Base-by-base conservation (phyloP, 805 yeast genomes). In the Groenewaldozyma salmanticensis region DNA sequence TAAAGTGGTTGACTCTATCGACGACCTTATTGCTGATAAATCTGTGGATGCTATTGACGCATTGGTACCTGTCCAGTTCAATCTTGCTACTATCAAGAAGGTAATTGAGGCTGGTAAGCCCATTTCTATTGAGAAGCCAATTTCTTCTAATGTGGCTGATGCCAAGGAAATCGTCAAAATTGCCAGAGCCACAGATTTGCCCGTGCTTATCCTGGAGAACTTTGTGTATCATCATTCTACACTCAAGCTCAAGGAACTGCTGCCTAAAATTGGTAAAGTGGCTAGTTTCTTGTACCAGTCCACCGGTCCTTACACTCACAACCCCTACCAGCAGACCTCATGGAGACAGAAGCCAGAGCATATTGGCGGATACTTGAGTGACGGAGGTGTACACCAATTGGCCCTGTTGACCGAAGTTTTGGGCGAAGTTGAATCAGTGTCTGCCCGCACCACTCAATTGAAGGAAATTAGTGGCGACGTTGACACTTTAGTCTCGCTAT, bases 301-400 rank as follows among this genome's bases (percentile, higher is more conserved):
- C 31, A 71, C 78, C n/a, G 77, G 77, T 5, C 68, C 79, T 17
- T 75, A 65, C 61, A 62, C 68, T 47, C 61, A 57, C n/a, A 50
- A 58, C 44, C 70, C 69, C 53, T 75, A 74, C 58, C 63, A 68
- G 48, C 58, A 59, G 36, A 88, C 96, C 1, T 42, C 78, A 13
- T 90, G 97, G 97, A 80, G 96, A 71, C 75, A 73, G 58, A 70
- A 79, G 37, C 96, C 97, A 24, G 79, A 85, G 61, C 96, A 90
- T 58, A 74, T 87, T 50, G 97, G 97, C 41, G 96, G 96, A 0
- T 88, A 70, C 62, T 67, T 90, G 53, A 79, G 90, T 44, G 97
- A 90, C 55, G 96, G 96, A 55, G 97, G 96, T 58, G 97, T 90
- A 19, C 97, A 90, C 63, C 96, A 88, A 61, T 66, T 88, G 59